These are phyloP conservation scores for Penicillium crystallinum DNA, from an alignment of 495 filamentous ascomycete species.

Conservation along the genomic window DNA sequence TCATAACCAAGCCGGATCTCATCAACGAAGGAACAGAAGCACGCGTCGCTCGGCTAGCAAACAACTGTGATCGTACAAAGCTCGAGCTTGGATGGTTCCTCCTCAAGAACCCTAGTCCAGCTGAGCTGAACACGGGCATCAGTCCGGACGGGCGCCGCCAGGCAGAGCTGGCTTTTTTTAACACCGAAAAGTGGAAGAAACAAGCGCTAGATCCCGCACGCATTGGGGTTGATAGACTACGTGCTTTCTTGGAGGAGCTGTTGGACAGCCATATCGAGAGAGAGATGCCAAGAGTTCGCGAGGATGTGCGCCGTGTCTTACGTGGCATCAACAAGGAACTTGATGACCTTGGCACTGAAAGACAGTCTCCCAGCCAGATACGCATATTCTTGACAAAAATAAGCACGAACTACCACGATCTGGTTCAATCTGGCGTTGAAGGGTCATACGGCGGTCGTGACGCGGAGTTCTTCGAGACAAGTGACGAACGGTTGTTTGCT, in stretches of 20 bases:
- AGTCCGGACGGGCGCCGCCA: neutral
- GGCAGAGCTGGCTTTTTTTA: slow-evolving; percentile 17
- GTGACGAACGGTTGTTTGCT: neutral
- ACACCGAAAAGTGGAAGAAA: slow-evolving; percentile 11
- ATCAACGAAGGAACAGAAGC: slow-evolving; percentile 29
- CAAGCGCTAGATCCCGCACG: slow-evolving; percentile 16
- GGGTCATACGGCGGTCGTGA: slow-evolving; percentile 15
- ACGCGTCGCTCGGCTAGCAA: slow-evolving; percentile 30
- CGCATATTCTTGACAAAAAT: slow-evolving; percentile 19
- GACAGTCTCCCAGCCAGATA: slow-evolving; percentile 12
- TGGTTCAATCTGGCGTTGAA: slow-evolving; percentile 18
- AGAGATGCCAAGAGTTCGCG: slow-evolving; percentile 21
- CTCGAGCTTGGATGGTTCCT: slow-evolving; percentile 45
- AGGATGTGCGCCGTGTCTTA: slow-evolving; percentile 14
- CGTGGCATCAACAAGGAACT: slow-evolving; percentile 6
- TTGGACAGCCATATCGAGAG: slow-evolving; percentile 25
- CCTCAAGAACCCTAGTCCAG: slow-evolving; percentile 35
- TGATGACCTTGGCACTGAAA: slow-evolving; percentile 10
- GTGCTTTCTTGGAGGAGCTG: slow-evolving; percentile 18
- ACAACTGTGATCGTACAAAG: slow-evolving; percentile 37
- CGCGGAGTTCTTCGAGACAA: slow-evolving; percentile 6
- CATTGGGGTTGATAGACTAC: slow-evolving; percentile 21
- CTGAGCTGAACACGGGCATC: slow-evolving; percentile 11
- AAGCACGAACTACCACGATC: slow-evolving; percentile 9
- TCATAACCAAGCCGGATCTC: slow-evolving; percentile 50